Conservation (phyloP, 257 asterid species). For the Solanum arcanum region DNA sequence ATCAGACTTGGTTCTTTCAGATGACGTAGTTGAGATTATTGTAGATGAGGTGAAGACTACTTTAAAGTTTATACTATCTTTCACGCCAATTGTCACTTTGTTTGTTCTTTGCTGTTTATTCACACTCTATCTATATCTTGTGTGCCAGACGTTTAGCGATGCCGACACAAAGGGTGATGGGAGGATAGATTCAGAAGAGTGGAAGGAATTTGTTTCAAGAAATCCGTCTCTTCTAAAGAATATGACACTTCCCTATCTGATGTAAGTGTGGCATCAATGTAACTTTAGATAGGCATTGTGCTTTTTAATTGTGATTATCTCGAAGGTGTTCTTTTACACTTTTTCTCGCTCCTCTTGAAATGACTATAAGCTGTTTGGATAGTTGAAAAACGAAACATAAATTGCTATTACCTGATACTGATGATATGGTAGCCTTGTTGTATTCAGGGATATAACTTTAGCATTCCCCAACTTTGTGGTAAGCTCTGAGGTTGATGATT, state of each 20-base stretch:
- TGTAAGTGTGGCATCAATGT: constrained; percentile 25
- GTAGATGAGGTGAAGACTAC: constrained; percentile 52
- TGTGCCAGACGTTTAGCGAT: constrained; percentile 49
- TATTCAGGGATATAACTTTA: constrained; percentile 57
- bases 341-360: neutral
- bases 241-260: constrained; percentile 84
- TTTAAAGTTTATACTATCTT: neutral
- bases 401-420: neutral
- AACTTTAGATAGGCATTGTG: neutral
- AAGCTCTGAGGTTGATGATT: constrained; percentile 48
- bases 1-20: constrained; percentile 75
- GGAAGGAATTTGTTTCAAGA: constrained; percentile 68
- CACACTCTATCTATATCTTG: neutral
- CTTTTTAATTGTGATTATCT: neutral
- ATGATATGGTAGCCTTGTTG: neutral
- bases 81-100: neutral
- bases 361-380: neutral
- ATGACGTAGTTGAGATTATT: constrained; percentile 54
- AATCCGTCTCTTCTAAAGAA: constrained; percentile 78
- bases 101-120: neutral
- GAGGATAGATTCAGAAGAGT: constrained; percentile 75
- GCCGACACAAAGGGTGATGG: constrained; percentile 81
- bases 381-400: neutral
- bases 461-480: constrained; percentile 76
- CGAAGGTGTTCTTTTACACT: neutral